phyloP scores from a whole-genome alignment of 2,329 filamentous ascomycete species.

The Calonectria naviculata region DNA sequence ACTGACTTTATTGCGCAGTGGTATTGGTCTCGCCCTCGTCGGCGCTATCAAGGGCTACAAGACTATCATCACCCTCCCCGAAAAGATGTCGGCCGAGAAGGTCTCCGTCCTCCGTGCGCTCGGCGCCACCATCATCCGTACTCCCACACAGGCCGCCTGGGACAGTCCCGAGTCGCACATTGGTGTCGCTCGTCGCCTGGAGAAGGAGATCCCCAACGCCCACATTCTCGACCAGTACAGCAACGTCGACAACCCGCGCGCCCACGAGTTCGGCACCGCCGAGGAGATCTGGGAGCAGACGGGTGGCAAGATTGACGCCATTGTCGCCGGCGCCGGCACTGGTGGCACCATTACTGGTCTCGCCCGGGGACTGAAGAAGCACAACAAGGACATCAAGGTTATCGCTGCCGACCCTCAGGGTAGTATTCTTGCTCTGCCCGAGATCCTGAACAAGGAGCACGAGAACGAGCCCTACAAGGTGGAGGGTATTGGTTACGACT shows the following conservation, averaged over 20 bases:
- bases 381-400: constrained; percentile 86
- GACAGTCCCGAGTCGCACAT: constrained; percentile 97
- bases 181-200: constrained; percentile 87
- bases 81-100: constrained; percentile 99
- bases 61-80: constrained; percentile 97
- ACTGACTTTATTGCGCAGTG: constrained; percentile 56
- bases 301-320: constrained; percentile 80
- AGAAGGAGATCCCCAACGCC: constrained; percentile 96
- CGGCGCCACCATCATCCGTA: constrained; percentile 97
- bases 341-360: constrained; percentile 96
- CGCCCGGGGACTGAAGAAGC: constrained; percentile 85
- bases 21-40: constrained; percentile 94
- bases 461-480: constrained; percentile 94
- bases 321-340: constrained; percentile 93
- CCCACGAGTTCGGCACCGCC: constrained; percentile 93
- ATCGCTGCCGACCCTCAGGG: constrained; percentile 94
- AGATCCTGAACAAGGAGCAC: constrained; percentile 80
- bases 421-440: constrained; percentile 88
- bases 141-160: constrained; percentile 94
- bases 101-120: constrained; percentile 94
- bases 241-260: constrained; percentile 90
- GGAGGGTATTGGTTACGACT: constrained; percentile 98
- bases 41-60: constrained; percentile 97
- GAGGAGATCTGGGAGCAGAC: constrained; percentile 98
- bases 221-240: constrained; percentile 98